A percentile compares a stretch with the other conserved stretches of the same genome.
These are phyloP conservation scores for Tetracladium setigerum DNA, from an alignment of 495 filamentous ascomycete species.

Conservation along the genomic window DNA sequence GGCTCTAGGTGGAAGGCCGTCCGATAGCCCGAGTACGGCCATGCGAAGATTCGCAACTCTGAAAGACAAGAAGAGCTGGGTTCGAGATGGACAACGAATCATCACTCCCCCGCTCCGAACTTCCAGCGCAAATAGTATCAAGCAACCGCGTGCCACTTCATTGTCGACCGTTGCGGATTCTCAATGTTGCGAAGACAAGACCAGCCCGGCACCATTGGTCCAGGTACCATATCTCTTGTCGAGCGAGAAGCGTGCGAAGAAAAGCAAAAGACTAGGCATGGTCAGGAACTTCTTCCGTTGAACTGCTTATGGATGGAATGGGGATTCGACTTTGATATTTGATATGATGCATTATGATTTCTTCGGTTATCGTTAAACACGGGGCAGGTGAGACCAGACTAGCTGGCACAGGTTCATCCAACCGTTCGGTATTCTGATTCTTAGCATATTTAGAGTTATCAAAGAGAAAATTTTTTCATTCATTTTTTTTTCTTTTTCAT, in stretches of 20 bases:
- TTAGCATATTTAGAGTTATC: no score
- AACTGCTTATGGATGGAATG: no score
- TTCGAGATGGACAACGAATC: constrained; percentile 14
- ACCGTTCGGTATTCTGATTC: no score
- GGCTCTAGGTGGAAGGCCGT: background rate
- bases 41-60: constrained; percentile 10
- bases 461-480: no score
- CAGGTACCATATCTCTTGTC: background rate
- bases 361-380: constrained; percentile 7
- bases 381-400: no score
- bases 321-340: no score
- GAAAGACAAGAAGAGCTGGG: constrained; percentile 12
- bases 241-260: constrained; percentile 6
- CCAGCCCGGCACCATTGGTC: background rate
- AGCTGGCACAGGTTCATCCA: no score
- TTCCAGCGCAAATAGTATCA: constrained; percentile 20
- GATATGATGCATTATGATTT: no score
- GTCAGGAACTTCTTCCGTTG: constrained; percentile 18
- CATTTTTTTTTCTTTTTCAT: no score
- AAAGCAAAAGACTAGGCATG: constrained; percentile 4
- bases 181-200: constrained; percentile 14
- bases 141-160: constrained; percentile 2
- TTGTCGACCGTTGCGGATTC: constrained; percentile 6
- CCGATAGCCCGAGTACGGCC: constrained; percentile 9
- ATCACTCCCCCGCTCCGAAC: constrained; percentile 21